Percentiles rank a stretch among this genome's conserved stretches.
These are phyloP conservation scores for Suhomyces pyralidae DNA, from an alignment of 805 yeast genomes.

Conservation along the genomic window DNA sequence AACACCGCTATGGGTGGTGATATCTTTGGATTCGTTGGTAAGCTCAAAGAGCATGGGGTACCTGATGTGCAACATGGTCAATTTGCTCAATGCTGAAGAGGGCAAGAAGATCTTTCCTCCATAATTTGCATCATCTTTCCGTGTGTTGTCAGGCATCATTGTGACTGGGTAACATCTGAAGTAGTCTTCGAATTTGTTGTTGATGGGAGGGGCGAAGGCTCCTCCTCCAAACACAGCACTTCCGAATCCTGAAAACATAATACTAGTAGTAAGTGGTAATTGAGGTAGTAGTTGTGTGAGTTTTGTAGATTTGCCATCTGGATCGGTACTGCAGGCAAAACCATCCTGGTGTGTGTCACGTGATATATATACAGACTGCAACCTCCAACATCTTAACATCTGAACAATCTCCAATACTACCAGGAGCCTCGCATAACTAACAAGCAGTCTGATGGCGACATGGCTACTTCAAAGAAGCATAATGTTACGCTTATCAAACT, in stretches of 20 bases:
- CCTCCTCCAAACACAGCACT: constrained; percentile 35
- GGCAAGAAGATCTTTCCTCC: constrained; percentile 97
- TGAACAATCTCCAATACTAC: too few relatives aligned
- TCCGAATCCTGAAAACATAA: constrained; percentile 45
- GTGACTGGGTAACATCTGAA: constrained; percentile 90
- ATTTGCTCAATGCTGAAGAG: constrained; percentile 82
- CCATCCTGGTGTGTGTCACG: neutral
- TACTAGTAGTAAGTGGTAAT: neutral
- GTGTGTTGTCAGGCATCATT: constrained; percentile 76
- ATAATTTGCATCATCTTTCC: constrained; percentile 77
- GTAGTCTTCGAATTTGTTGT: constrained; percentile 67
- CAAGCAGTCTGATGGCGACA: too few relatives aligned
- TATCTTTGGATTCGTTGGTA: constrained; percentile 57
- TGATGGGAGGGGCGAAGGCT: constrained; percentile 30
- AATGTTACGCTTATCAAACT: too few relatives aligned
- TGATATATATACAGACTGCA: neutral
- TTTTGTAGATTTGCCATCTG: neutral
- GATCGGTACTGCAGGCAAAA: neutral
- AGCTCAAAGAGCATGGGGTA: constrained; percentile 95
- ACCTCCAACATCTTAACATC: too few relatives aligned
- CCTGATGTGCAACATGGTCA: constrained; percentile 86
- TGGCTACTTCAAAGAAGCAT: too few relatives aligned
- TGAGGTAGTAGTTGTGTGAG: neutral
- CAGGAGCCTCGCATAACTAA: too few relatives aligned
- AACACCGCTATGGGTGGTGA: constrained; percentile 86